These are phyloP conservation scores for Lepiota venenata DNA, from an alignment of 768 basidiomycete species.

Conservation along the genomic window DNA sequence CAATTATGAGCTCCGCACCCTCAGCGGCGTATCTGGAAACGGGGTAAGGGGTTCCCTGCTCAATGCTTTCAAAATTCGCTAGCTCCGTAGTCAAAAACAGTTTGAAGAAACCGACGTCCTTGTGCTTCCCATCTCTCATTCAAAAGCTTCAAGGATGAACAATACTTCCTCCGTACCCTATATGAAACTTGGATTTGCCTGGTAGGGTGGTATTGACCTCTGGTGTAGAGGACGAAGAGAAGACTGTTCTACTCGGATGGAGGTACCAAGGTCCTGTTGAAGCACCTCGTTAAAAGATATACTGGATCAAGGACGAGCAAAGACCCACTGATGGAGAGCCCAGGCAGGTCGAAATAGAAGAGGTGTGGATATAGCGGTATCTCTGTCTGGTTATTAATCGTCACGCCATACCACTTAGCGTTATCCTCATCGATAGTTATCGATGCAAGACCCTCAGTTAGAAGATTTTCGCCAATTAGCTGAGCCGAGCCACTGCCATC, in stretches of 20 bases:
- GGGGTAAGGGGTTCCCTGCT: slow-evolving; percentile 16
- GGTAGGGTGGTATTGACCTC: slow-evolving; percentile 23
- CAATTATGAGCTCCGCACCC: background rate
- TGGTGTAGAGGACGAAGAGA: background rate
- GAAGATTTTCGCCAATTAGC: slow-evolving; percentile 23
- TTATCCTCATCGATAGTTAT: slow-evolving; percentile 19
- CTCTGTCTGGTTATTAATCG: slow-evolving; percentile 29
- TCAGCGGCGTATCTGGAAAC: background rate
- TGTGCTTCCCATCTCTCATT: slow-evolving; percentile 24
- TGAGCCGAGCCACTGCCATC: slow-evolving; percentile 18
- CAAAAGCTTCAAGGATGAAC: slow-evolving; percentile 27
- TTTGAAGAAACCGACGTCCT: slow-evolving; percentile 42
- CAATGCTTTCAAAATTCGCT: slow-evolving; percentile 30
- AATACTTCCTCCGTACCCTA: slow-evolving; percentile 40
- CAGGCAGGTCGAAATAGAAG: slow-evolving; percentile 39
- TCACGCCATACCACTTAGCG: slow-evolving; percentile 18
- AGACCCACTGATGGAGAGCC: slow-evolving; percentile 30
- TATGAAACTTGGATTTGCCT: slow-evolving; percentile 22
- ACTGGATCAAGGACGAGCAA: no score
- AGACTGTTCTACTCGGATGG: slow-evolving; percentile 24
- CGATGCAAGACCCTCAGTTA: slow-evolving; percentile 23
- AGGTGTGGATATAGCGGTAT: slow-evolving; percentile 33
- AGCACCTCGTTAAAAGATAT: no score
- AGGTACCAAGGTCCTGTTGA: slow-evolving; percentile 18
- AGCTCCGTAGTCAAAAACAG: slow-evolving; percentile 37